Evolutionary conservation across 2,329 filamentous ascomycete species (phyloP), one percentile per base, ranked within the genome.

Genomic region (Piedraia hortae): DNA sequence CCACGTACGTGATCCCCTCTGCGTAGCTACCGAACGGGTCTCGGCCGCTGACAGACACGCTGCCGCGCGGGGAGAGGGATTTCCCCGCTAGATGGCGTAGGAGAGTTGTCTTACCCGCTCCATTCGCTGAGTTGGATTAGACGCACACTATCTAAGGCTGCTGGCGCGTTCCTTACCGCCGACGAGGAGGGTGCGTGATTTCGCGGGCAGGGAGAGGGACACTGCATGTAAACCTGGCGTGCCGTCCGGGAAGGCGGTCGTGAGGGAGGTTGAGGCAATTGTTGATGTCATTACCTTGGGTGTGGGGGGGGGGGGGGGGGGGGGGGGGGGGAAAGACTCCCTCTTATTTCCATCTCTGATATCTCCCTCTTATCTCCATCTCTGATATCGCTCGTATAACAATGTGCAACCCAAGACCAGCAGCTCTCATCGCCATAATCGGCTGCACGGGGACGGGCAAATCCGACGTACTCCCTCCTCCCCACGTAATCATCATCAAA

Each of bases 91-190:
- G 65, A 19, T 97, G 71, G 28, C 80, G 80, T 20, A 97, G 68
- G 26, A 97, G 67, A 1, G 85, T 97, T 5, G 85, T 93, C 52
- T 97, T 97, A 33, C 85, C 85, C 10, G 85, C 82, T 31, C 85
- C 85, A 46, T 97, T 97, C 43, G 85, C 62, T 66, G 33, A 32
- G 32, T 27, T 28, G 33, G 41, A 37, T 34, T 34, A 36, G 34
- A 25, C 28, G 21, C 29, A 12, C 20, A 20, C 5, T 10, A 10
- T 8, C 11, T 5, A 28, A 6, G 20, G 20, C 21, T 38, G 23
- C 37, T 21, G 20, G 11, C 28, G 21, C 19, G 21, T 9, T 14
- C 33, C 37, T 41, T 51, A 64, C 62, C 82, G 37, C 85, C 85
- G 39, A 93, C 88, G 18, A 93, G 59, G 8, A 93, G 62, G 2